Conservation (phyloP, 139 green algal species). For the Auxenochlorella protothecoides region DNA sequence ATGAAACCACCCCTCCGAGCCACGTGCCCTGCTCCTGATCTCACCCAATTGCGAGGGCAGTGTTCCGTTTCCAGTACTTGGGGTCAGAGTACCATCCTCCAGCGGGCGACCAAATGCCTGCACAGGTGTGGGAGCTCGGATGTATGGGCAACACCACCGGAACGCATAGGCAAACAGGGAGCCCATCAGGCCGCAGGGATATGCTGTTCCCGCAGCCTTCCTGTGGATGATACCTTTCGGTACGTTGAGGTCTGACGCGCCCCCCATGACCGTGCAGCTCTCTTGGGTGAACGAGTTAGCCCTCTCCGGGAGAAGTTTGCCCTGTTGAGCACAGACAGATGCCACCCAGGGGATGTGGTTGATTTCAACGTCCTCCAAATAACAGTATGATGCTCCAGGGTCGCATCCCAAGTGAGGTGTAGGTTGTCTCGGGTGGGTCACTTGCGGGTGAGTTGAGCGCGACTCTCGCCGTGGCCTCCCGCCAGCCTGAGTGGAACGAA, state of each 20-base stretch:
- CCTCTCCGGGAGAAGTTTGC: too few species aligned
- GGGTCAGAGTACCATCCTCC: constrained; percentile 32
- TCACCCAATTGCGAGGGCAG: constrained; percentile 13
- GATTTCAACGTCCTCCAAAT: too few species aligned
- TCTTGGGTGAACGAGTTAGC: too few species aligned
- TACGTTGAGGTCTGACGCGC: constrained; percentile 15
- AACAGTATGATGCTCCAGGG: too few species aligned
- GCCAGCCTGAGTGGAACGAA: too few species aligned
- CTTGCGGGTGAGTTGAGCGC: too few species aligned
- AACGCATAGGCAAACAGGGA: not conserved
- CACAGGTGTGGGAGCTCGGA: not conserved
- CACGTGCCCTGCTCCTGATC: not conserved
- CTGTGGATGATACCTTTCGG: constrained; percentile 16
- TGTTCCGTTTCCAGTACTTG: constrained; percentile 28
- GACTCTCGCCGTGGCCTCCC: too few species aligned
- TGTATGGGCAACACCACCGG: not conserved
- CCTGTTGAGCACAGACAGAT: constrained; percentile 1
- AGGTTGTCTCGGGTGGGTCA: too few species aligned
- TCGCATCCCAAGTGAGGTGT: too few species aligned
- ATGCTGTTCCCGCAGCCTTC: not conserved
- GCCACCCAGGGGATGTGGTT: too few species aligned
- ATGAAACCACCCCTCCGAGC: not conserved
- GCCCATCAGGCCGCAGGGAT: not conserved
- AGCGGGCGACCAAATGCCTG: constrained; percentile 30
- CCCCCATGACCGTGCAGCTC: not conserved